Base-by-base conservation (phyloP, 2,329 filamentous ascomycete species). In the Ophiostoma tasmaniense region DNA sequence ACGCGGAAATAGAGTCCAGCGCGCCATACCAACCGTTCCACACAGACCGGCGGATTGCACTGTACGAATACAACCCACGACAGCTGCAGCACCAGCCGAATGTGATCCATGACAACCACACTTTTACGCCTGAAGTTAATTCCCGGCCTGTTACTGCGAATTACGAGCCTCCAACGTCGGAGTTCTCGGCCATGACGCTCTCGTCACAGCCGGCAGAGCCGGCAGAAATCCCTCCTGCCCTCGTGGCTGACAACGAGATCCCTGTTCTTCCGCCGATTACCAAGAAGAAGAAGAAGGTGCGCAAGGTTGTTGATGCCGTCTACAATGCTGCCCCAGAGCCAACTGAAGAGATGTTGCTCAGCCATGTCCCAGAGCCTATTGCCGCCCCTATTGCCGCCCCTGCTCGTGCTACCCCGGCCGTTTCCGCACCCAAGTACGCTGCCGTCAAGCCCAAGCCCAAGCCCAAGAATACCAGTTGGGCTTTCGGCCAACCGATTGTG, bases 21-120 rank as follows among this genome's bases (percentile, higher is more conserved):
- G 91, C 93, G 4, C 92, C 94, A 1, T 98, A 97, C 74, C 93
- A 97, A 75, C 94, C 95, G 0, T 97, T 98, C 80, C 94, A 98
- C 77, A 95, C 93, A 0, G 93, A 98, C 75, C 86, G 88, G 68
- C 87, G 94, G 2, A 91, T 98, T 62, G 87, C 84, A n/a, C 82
- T 97, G 35, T 90, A 88, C 73, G 85, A 92, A 59, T 91, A 65
- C 37, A 14, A 13, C n/a, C 35, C 64, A 14, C 20, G 22, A 20
- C 61, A 64, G 33, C 61, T 20, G n/a, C 30, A 64, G 61, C 33
- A 39, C 22, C 33, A 37, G n/a, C 33, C 89, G 75, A 78, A 75
- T 45, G 72, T 74, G 11, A 7, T 37, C 3, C 6, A 42, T 5
- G n/a, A 1, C 14, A 8, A 10, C 17, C 25, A 13, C 0, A 28